These are phyloP conservation scores for Dunaliella salina DNA, from an alignment of 163 green algal species.

Conservation along the genomic window DNA sequence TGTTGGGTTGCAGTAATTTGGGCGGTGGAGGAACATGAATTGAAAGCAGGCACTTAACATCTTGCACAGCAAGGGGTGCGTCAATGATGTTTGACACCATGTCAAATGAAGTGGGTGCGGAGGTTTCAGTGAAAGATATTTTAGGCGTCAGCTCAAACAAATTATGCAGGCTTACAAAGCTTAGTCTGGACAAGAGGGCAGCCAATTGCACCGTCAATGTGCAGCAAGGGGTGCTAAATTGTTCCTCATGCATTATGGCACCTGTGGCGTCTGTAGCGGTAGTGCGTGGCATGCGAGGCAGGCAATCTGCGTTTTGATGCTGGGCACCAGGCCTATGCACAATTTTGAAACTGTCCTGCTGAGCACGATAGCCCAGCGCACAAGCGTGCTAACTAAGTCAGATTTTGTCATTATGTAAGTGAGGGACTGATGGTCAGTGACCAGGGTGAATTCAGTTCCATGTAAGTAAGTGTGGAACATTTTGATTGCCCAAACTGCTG, in stretches of 20 bases:
- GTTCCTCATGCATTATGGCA: constrained; percentile 18
- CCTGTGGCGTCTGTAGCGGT: constrained; percentile 12
- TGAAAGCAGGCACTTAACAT: too few relatives aligned
- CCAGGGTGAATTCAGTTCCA: constrained; percentile 24
- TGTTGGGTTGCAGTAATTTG: too few relatives aligned
- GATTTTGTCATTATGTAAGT: constrained; percentile 21
- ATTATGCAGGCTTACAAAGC: background rate
- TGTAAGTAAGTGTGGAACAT: constrained; percentile 26
- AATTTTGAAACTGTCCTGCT: constrained; percentile 30
- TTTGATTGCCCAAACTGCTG: constrained; percentile 23
- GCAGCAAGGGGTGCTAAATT: background rate
- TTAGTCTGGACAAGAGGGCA: background rate
- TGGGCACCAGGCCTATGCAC: constrained; percentile 12
- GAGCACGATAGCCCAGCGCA: too few relatives aligned
- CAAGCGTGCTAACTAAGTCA: constrained; percentile 17
- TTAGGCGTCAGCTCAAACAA: background rate
- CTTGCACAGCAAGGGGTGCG: background rate
- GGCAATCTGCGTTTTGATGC: constrained; percentile 24
- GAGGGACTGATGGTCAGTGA: constrained; percentile 37
- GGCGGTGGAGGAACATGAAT: too few relatives aligned
- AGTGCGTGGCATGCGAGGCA: constrained; percentile 17
- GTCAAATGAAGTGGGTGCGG: background rate
- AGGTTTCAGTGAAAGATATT: background rate
- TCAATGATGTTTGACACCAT: background rate
- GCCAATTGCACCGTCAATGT: background rate